These are phyloP conservation scores for Backusella australiensis DNA, from an alignment of 192 early-diverging fungal genomes.

Conservation along the genomic window DNA sequence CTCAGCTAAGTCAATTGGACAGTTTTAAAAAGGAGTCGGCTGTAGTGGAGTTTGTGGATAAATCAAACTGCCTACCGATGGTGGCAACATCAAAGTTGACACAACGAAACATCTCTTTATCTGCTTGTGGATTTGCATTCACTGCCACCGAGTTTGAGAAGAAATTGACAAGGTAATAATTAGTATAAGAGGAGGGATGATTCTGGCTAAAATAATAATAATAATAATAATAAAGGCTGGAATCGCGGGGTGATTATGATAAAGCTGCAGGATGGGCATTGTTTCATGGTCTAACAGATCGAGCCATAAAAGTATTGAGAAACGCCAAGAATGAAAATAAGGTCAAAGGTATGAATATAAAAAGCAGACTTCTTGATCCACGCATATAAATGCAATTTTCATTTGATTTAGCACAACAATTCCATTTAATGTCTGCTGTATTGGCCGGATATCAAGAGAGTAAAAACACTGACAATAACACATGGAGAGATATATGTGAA, in stretches of 20 bases:
- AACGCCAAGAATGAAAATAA: constrained; percentile 36
- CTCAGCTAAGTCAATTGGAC: not conserved
- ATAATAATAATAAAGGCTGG: constrained; percentile 50
- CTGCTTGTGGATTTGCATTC: constrained; percentile 52
- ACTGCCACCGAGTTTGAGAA: constrained; percentile 44
- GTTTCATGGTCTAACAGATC: constrained; percentile 74
- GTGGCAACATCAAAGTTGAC: constrained; percentile 42
- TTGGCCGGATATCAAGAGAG: constrained; percentile 57
- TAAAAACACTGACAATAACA: constrained; percentile 22
- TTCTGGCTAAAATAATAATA: not conserved
- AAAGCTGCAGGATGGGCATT: constrained; percentile 88
- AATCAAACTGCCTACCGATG: constrained; percentile 26
- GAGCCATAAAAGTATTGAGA: constrained; percentile 69
- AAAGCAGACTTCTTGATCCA: constrained; percentile 1
- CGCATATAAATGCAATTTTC: not conserved
- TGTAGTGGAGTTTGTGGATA: not conserved
- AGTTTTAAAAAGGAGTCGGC: not conserved
- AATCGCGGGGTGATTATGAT: constrained; percentile 67
- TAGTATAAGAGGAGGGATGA: not conserved
- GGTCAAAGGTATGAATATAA: constrained; percentile 34
- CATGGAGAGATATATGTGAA: constrained; percentile 64
- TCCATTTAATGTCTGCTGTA: constrained; percentile 81
- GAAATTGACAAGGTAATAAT: constrained; percentile 38
- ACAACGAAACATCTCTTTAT: constrained; percentile 46
- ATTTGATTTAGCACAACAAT: constrained; percentile 56